Evolutionary conservation across 2,329 filamentous ascomycete species (phyloP).

Genomic region (Alternaria panax): DNA sequence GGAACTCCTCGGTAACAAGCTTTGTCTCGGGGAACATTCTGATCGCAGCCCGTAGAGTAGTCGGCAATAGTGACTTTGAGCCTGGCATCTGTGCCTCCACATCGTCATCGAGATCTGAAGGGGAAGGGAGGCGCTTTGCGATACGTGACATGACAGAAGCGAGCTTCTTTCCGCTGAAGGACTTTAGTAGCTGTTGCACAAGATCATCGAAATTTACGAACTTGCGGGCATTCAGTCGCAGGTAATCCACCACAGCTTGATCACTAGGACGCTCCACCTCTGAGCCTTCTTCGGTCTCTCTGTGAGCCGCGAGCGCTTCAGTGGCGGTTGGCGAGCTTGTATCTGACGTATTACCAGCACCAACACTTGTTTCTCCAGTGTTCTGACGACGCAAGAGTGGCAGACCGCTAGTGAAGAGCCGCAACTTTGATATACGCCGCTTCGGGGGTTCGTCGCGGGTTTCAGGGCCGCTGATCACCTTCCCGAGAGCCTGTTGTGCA

Average conservation of each 20-base stretch:
- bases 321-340: neutral
- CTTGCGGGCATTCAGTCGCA: constrained; percentile 25
- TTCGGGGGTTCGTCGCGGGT: constrained; percentile 3
- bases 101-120: constrained; percentile 19
- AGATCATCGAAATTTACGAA: constrained; percentile 5
- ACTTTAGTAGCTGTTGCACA: constrained; percentile 2
- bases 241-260: constrained; percentile 21
- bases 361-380: constrained; percentile 22
- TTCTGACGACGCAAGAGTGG: constrained; percentile 31
- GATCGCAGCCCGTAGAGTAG: constrained; percentile 31
- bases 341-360: constrained; percentile 13
- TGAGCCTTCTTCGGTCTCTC: neutral
- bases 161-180: constrained; percentile 21
- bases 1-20: constrained; percentile 25
- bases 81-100: neutral
- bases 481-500: constrained; percentile 20
- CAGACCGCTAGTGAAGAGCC: constrained; percentile 28
- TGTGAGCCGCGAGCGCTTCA: constrained; percentile 1
- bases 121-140: constrained; percentile 27
- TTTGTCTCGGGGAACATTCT: constrained; percentile 32
- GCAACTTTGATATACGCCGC: constrained; percentile 28
- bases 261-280: constrained; percentile 10
- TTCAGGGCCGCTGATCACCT: constrained; percentile 3
- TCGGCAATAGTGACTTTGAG: constrained; percentile 13
- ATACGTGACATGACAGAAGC: constrained; percentile 22